A percentile compares a stretch with the other conserved stretches of the same genome.
phyloP scores from a whole-genome alignment of 2,329 filamentous ascomycete genomes.

The Scytalidium sp. region DNA sequence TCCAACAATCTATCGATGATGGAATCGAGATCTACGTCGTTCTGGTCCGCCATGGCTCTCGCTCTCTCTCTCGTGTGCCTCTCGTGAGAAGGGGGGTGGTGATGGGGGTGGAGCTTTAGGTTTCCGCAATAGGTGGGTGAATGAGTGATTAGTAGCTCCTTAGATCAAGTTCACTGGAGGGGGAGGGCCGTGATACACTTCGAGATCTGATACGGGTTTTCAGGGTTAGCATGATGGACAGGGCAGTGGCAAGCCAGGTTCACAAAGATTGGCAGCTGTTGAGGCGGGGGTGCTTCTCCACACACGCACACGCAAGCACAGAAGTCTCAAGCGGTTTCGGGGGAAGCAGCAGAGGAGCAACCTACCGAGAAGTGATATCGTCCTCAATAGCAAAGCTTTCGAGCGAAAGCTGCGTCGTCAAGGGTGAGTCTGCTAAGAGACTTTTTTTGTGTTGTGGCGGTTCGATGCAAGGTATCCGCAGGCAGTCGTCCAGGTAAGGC shows the following conservation, averaged over 20 bases:
- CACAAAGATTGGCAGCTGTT: constrained; percentile 18
- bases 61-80: constrained; percentile 12
- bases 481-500: background rate
- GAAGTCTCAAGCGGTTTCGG: constrained; percentile 14
- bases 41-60: constrained; percentile 65
- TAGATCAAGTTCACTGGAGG: constrained; percentile 18
- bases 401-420: constrained; percentile 21
- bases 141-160: constrained; percentile 9
- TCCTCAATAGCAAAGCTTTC: constrained; percentile 27
- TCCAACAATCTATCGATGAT: constrained; percentile 98
- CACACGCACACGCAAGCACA: constrained; percentile 28
- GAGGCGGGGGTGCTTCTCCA: constrained; percentile 37
- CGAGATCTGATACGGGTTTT: constrained; percentile 18
- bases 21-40: constrained; percentile 97
- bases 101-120: constrained; percentile 19
- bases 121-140: constrained; percentile 21
- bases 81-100: constrained; percentile 22
- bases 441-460: background rate
- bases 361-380: constrained; percentile 28
- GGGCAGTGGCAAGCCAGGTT: constrained; percentile 8
- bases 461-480: background rate
- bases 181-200: constrained; percentile 30
- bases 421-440: background rate
- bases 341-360: constrained; percentile 8
- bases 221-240: constrained; percentile 16